A percentile compares a stretch with the other conserved stretches of the same genome.
Conservation (phyloP, 1,284 basidiomycete species). For the Austroboletus sp. region DNA sequence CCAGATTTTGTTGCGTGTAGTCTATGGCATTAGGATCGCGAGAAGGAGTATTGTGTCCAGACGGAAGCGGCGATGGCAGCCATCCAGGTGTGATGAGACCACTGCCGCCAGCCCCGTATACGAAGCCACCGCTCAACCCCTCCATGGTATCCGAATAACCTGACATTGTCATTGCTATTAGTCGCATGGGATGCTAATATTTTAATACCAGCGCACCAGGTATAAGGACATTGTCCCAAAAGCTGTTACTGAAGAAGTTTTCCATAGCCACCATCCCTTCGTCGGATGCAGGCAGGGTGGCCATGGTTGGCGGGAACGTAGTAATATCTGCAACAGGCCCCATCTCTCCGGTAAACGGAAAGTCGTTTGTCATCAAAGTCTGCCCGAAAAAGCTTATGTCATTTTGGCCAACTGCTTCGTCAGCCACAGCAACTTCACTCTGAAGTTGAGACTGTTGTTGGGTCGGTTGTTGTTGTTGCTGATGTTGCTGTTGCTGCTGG, state of each 20-base stretch:
- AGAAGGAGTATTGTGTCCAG: constrained; percentile 29
- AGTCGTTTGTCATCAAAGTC: constrained; percentile 38
- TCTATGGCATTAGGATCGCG: constrained; percentile 25
- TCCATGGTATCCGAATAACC: constrained; percentile 73
- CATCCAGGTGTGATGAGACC: constrained; percentile 39
- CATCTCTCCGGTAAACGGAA: constrained; percentile 72
- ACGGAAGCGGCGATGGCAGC: constrained; percentile 29
- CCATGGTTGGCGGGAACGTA: constrained; percentile 78
- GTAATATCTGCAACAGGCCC: constrained; percentile 70
- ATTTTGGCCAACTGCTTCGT: constrained; percentile 22
- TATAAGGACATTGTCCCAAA: constrained; percentile 79
- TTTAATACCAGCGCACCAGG: constrained; percentile 50
- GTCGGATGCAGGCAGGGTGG: constrained; percentile 44
- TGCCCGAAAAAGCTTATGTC: constrained; percentile 27
- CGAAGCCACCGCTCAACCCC: constrained; percentile 72
- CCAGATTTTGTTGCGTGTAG: constrained; percentile 26
- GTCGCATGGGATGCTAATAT: neutral
- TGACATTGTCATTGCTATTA: constrained; percentile 31
- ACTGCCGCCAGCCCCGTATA: constrained; percentile 72
- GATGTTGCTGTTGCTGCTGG: constrained; percentile 15
- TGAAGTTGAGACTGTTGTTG: constrained; percentile 19
- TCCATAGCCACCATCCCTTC: constrained; percentile 64
- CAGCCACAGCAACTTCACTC: constrained; percentile 20
- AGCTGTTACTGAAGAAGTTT: constrained; percentile 65
- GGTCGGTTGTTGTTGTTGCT: constrained; percentile 7